Conservation (phyloP, 768 basidiomycete genomes). For the Hygrocybe punicea region DNA sequence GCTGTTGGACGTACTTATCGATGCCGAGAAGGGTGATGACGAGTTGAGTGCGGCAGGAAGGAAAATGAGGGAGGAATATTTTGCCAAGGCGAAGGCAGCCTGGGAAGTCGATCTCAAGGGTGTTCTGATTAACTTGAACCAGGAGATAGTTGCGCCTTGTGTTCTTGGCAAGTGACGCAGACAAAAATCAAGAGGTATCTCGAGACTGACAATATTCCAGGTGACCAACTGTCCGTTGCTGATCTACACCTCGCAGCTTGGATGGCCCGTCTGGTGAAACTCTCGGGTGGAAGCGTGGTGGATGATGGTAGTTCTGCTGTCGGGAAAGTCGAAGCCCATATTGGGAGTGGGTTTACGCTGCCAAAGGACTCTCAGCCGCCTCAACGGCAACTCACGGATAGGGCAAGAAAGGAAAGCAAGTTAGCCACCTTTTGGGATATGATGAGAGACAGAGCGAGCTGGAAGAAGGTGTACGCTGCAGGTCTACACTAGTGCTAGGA, state of each 20-base stretch:
- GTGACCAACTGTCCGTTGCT: slow-evolving; percentile 78
- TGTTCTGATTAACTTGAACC: slow-evolving; percentile 47
- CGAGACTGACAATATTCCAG: slow-evolving; percentile 33
- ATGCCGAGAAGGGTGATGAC: slow-evolving; percentile 39
- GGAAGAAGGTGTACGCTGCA: slow-evolving; percentile 59
- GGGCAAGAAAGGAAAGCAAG: slow-evolving; percentile 42
- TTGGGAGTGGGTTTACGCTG: slow-evolving; percentile 46
- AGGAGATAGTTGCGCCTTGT: slow-evolving; percentile 62
- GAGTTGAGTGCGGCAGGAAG: slow-evolving; percentile 42
- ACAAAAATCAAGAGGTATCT: not conserved
- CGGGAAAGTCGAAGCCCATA: slow-evolving; percentile 49
- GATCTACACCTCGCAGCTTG: slow-evolving; percentile 80
- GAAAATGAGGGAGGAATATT: slow-evolving; percentile 47
- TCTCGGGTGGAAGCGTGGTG: slow-evolving; percentile 50
- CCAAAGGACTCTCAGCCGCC: slow-evolving; percentile 40
- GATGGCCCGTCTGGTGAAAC: slow-evolving; percentile 57
- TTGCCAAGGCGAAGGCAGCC: slow-evolving; percentile 44
- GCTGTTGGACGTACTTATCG: slow-evolving; percentile 45
- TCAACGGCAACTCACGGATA: slow-evolving; percentile 31
- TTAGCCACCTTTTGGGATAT: slow-evolving; percentile 72
- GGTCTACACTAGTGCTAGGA: slow-evolving; percentile 41
- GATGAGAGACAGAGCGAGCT: slow-evolving; percentile 62
- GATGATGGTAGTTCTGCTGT: slow-evolving; percentile 54
- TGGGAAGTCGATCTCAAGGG: slow-evolving; percentile 53
- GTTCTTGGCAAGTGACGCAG: slow-evolving; percentile 49